Percentiles rank a stretch among this genome's conserved stretches.
phyloP scores from a whole-genome alignment of 1,139 yeast species.

The Magnusiomyces sp. region DNA sequence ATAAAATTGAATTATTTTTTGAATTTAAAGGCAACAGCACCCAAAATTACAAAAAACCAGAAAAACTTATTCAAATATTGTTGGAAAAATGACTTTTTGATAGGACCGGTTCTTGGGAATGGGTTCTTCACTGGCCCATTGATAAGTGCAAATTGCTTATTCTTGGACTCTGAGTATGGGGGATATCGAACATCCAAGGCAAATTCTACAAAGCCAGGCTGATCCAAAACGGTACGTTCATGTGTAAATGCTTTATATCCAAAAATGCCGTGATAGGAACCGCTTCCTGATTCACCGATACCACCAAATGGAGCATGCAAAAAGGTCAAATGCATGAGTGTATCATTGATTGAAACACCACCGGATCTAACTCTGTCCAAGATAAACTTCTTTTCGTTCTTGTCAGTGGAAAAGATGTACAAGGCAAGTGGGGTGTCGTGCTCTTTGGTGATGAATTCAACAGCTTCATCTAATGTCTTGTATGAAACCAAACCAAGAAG shows the following conservation, averaged over 20 bases:
- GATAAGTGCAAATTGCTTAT: background rate
- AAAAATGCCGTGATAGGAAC: slow-evolving; percentile 63
- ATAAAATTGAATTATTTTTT: too few species aligned
- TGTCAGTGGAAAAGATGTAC: slow-evolving; percentile 58
- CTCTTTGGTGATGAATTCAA: slow-evolving; percentile 39
- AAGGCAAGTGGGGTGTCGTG: slow-evolving; percentile 88
- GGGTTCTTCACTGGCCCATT: background rate
- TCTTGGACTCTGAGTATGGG: slow-evolving; percentile 6
- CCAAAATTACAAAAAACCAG: too few species aligned
- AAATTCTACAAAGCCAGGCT: slow-evolving; percentile 33
- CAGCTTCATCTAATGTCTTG: slow-evolving; percentile 41
- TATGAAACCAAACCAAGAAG: slow-evolving; percentile 65
- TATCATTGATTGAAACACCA: slow-evolving; percentile 62
- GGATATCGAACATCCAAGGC: slow-evolving; percentile 9
- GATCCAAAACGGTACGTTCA: slow-evolving; percentile 59
- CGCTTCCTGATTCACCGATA: slow-evolving; percentile 68
- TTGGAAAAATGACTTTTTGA: too few species aligned
- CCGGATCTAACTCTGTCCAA: slow-evolving; percentile 61
- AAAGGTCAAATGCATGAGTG: slow-evolving; percentile 62
- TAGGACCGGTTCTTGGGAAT: background rate
- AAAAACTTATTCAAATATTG: too few species aligned
- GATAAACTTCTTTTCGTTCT: slow-evolving; percentile 46
- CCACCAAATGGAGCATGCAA: slow-evolving; percentile 88
- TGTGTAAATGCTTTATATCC: slow-evolving; percentile 74
- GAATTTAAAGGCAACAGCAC: too few species aligned